Evolutionary conservation across 331 rosid species (phyloP), one percentile per base, ranked within the genome.

Genomic region (Malus hybrid): DNA sequence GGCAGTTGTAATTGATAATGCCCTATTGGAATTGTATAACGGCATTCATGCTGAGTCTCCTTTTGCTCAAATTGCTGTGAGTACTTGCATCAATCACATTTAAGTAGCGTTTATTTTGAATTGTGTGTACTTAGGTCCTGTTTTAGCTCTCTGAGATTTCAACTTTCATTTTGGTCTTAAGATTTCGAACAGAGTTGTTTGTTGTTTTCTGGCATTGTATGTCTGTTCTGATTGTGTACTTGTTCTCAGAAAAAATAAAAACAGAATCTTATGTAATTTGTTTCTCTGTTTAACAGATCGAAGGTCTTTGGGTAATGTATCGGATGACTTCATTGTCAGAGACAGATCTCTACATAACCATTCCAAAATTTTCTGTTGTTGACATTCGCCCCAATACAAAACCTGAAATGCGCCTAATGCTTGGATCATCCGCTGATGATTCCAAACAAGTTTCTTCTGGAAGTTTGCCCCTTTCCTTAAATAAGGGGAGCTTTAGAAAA

Each of bases 351-450:
- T 90, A 90, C 73, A 82, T 95, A 73, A 95, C 99, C 22, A 89
- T 95, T 81, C 97, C 97, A 19, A 92, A 85, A 73, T 95, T 95
- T 79, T 88, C 97, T 54, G 70, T 95, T 46, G 86, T 95, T 24
- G 99, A 95, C 78, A 86, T 89, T 81, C 97, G 97, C 54, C 92
- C 93, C 32, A 84, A 84, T 82, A 92, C 97, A 27, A 92, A 88
- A 84, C 93, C 97, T 70, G 99, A 92, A 83, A 92, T 95, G 99
- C 93, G 97, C 73, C 92, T 95, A 62, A 95, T 95, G 99, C 97
- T 95, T 70, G 99, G 99, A 76, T 90, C 97, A 65, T 92, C 96
- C 22, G 72, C 88, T 34, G 97, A 95, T 80, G 90, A 87, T 81
- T 85, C 76, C 29, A 95, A 88, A 81, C 96, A 92, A 79, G 75